Percentiles rank a stretch among this genome's conserved stretches.
phyloP scores from a whole-genome alignment of 1,139 yeast species.

The Schwanniomyces etchellsii region DNA sequence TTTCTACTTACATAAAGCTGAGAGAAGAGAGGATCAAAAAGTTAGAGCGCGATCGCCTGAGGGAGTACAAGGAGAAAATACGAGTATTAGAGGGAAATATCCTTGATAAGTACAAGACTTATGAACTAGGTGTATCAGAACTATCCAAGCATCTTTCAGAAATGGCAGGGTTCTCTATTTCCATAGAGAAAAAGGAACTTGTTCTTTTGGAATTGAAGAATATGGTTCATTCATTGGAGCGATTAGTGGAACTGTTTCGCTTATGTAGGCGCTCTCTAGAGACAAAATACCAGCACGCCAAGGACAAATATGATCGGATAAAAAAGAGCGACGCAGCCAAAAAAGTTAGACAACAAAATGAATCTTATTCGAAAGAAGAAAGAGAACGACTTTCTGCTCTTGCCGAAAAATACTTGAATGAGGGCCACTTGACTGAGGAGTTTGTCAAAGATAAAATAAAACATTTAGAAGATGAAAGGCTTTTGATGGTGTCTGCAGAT shows the following conservation, averaged over 20 bases:
- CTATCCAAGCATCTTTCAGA: constrained; percentile 13
- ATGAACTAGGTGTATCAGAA: constrained; percentile 12
- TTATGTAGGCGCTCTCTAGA: constrained; percentile 21
- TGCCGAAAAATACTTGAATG: constrained; percentile 39
- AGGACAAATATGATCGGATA: constrained; percentile 33
- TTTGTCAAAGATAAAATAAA: constrained; percentile 25
- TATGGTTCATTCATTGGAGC: constrained; percentile 23
- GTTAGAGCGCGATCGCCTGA: constrained; percentile 19
- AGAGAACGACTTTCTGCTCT: constrained; percentile 35
- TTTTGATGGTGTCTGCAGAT: constrained; percentile 35
- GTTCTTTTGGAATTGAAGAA: constrained; percentile 28
- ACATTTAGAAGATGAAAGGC: constrained; percentile 33
- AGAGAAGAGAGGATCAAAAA: constrained; percentile 19
- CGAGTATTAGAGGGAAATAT: constrained; percentile 17
- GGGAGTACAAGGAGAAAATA: constrained; percentile 26
- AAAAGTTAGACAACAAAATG: constrained; percentile 35
- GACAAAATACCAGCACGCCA: constrained; percentile 33
- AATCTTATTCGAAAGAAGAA: constrained; percentile 36
- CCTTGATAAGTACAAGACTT: constrained; percentile 17
- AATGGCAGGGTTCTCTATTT: constrained; percentile 17
- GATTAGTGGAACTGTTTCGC: constrained; percentile 20
- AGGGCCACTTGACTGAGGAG: constrained; percentile 36
- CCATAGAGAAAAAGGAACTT: constrained; percentile 16
- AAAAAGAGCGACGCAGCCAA: constrained; percentile 41
- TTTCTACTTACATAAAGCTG: constrained; percentile 18